Evolutionary conservation across 148 eudicot genomes (phyloP), one percentile per base, ranked within the genome.

Genomic region (Beta vulgaris): DNA sequence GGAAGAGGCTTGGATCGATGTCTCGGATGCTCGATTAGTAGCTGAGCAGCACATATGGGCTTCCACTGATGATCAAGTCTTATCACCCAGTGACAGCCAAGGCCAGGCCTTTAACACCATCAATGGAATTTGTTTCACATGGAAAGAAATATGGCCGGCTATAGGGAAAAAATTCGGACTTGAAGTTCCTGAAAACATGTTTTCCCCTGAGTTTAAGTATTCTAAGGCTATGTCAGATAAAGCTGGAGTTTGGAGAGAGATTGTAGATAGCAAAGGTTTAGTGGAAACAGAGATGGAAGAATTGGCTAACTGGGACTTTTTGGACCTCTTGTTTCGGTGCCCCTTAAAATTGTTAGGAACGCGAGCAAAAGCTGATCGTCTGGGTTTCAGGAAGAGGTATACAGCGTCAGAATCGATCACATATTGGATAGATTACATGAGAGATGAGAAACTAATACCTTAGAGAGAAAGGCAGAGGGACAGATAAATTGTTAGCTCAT

Each of bases 11-110:
- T 82, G 59, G 65, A 78, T 91, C 1, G 98, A 93, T 65, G 81
- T 86, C 10, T 91, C 98, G 1, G 98, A 94, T 59, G 91, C 93
- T 39, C 77, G 93, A 39, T 78, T 94, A 36, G 93, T 94, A 71
- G 98, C 98, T 2, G 88, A 90, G 69, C 98, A 91, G 48, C 97
- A 91, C 69, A 85, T 94, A 54, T 91, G 98, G 98, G 91, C 89
- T 21, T 83, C 97, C 0, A 91, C 88, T 6, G 76, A 83, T 54
- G 89, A 81, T 32, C 42, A 65, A 44, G 63, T 77, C 3, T 58
- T 75, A 4, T 85, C 85, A 18, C 43, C 39, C 32, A 31, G 26
- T 53, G 58, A n/a, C n/a, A 51, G 4, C 0, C 73, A 58, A 37
- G 91, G 91, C 1, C 85, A 89, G 60, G 96, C 97, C 9, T 90